Evolutionary conservation across 441 rosid genomes (phyloP), one percentile per base, ranked within the genome.

Genomic region (Populus tomentosa): DNA sequence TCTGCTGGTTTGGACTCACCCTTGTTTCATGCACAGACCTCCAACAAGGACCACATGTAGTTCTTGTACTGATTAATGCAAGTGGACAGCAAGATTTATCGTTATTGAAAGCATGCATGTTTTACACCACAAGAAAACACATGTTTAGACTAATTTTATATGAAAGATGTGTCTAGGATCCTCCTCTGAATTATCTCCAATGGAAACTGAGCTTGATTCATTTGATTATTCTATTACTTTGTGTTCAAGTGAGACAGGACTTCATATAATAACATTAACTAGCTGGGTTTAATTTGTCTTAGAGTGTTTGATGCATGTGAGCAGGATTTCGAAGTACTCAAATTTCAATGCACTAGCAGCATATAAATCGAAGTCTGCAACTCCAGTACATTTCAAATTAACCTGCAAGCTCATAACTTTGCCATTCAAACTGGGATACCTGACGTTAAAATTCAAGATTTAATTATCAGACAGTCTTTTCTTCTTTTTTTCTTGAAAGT

Each of bases 31-130:
- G 61, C 82, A 77, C 64, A 67, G 23, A 67, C 74, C 61, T 59
- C 83, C 80, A 80, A 68, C 72, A 66, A 71, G 84, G 85, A 79
- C 87, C 88, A 86, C 90, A 74, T 72, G 84, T 76, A 56, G 3
- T 5, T 16, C 11, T 74, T n/a, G 42, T 26, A 28, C 33, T 16
- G 36, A 56, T 9, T 46, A 69, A 26, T 56, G 70, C 71, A 56
- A 38, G 28, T 59, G 72, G 71, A 72, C 83, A 53, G 26, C 0
- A 69, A 68, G 63, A 72, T 74, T 74, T 7, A 30, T 50, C 13
- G 10, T 50, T 81, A 65, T 79, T 81, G 64, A 46, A 14, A 46
- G 56, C 20, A 46, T 14, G 56, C 56, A 46, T 46, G 18, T 46
- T 46, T 46, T 46, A 14, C 20, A 46, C 56, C 20, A 4, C 7